Conservation (phyloP, 176 grass and related monocot species). For the Ampelocalamus luodianensis region DNA sequence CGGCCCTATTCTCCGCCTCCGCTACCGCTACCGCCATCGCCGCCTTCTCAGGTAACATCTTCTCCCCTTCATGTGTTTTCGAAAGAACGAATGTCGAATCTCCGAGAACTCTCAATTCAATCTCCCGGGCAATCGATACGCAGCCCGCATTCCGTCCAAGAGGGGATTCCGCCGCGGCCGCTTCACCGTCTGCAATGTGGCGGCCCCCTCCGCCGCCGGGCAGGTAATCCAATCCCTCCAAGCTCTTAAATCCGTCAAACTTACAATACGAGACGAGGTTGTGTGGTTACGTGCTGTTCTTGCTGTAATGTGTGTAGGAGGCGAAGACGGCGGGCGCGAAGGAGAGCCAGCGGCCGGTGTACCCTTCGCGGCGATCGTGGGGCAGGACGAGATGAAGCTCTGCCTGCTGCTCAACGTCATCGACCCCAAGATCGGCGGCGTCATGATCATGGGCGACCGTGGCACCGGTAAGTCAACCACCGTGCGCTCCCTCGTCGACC, state of each 20-base stretch:
- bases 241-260: background rate
- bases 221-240: constrained; percentile 30
- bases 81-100: background rate
- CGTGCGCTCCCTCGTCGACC: constrained; percentile 92
- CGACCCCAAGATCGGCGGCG: constrained; percentile 97
- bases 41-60: constrained; percentile 43
- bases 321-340: constrained; percentile 44
- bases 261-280: background rate
- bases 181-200: constrained; percentile 63
- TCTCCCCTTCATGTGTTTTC: background rate
- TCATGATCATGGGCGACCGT: constrained; percentile 99
- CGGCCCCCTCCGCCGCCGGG: constrained; percentile 51
- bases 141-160: constrained; percentile 39
- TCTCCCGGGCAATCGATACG: background rate
- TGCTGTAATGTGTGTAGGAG: constrained; percentile 8
- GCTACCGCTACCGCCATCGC: constrained; percentile 18
- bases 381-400: constrained; percentile 99
- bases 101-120: background rate
- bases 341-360: constrained; percentile 88
- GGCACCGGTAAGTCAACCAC: constrained; percentile 96
- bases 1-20: constrained; percentile 43
- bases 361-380: constrained; percentile 96
- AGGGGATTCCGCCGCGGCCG: constrained; percentile 43
- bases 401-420: constrained; percentile 97
- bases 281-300: background rate